phyloP scores from a whole-genome alignment of 148 eudicot genomes.

The Chenopodium suecicum region DNA sequence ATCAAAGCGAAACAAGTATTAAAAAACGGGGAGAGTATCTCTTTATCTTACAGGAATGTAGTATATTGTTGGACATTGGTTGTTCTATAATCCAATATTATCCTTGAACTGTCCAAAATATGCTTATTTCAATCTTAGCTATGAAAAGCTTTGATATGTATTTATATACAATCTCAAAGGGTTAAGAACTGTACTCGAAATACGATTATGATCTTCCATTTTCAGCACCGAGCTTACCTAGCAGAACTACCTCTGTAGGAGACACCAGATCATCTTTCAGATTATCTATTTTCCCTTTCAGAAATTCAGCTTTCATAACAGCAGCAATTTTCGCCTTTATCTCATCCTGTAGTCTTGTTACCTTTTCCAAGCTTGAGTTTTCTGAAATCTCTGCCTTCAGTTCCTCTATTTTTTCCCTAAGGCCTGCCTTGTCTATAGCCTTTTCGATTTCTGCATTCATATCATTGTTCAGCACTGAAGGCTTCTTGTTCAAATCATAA shows the following conservation, averaged over 20 bases:
- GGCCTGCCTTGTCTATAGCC: constrained; percentile 12
- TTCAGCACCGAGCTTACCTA: constrained; percentile 12
- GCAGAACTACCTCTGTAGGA: constrained; percentile 3
- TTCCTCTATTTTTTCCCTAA: constrained; percentile 13
- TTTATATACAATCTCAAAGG: background rate
- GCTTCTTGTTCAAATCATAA: constrained; percentile 9
- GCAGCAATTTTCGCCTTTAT: constrained; percentile 18
- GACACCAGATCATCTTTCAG: constrained; percentile 1
- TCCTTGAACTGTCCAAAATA: constrained; percentile 3
- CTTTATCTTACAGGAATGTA: too few species aligned
- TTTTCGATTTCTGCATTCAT: constrained; percentile 15
- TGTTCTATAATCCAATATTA: background rate
- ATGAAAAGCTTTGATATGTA: background rate
- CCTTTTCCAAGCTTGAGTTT: constrained; percentile 5
- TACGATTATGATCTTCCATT: constrained; percentile 11
- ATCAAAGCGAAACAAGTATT: too few species aligned
- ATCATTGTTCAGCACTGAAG: background rate
- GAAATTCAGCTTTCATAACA: constrained; percentile 20
- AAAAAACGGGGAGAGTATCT: too few species aligned
- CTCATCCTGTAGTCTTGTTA: constrained; percentile 13
- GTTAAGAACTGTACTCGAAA: background rate
- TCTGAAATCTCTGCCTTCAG: constrained; percentile 7
- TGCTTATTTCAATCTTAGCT: background rate
- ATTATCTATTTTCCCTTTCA: constrained; percentile 7
- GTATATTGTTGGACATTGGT: too few species aligned